These are phyloP conservation scores for Flaveria brownii DNA, from an alignment of 129 eudicot genomes.

Conservation along the genomic window DNA sequence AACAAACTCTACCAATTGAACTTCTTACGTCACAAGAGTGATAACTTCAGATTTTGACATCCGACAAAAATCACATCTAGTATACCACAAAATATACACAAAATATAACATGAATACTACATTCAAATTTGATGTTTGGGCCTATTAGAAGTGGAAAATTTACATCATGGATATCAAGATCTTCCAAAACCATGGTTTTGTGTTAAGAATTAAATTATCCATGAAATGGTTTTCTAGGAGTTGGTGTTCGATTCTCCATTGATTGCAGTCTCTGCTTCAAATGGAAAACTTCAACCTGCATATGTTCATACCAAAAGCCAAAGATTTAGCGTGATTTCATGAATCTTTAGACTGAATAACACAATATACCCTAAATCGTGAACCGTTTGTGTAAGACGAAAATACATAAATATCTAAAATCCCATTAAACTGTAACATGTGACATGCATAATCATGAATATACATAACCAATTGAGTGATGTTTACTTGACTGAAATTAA, in stretches of 20 bases:
- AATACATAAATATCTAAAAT: conserved; percentile 8
- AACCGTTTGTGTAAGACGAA: too few species aligned
- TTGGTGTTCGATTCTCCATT: conserved; percentile 78
- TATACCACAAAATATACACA: not conserved
- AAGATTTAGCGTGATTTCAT: not conserved
- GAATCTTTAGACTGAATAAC: not conserved
- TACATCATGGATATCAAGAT: conserved; percentile 28
- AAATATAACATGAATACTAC: not conserved
- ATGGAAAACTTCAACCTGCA: conserved; percentile 94
- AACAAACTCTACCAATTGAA: not conserved
- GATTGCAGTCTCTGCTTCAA: conserved; percentile 92
- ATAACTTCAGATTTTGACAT: not conserved
- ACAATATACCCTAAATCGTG: too few species aligned
- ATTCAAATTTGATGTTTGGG: not conserved
- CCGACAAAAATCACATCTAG: not conserved
- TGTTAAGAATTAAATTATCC: conserved; percentile 28
- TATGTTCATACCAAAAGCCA: conserved; percentile 8
- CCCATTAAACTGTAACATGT: conserved; percentile 10
- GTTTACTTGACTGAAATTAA: not conserved
- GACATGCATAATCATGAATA: not conserved
- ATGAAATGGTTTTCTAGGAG: conserved; percentile 86
- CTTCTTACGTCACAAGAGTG: not conserved
- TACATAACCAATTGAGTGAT: not conserved
- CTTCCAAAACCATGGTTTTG: conserved; percentile 4
- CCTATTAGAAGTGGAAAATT: conserved; percentile 12